A percentile compares a stretch with the other conserved stretches of the same genome.
These are phyloP conservation scores for Alternaria viburni DNA, from an alignment of 2,329 filamentous ascomycete genomes.

Conservation along the genomic window DNA sequence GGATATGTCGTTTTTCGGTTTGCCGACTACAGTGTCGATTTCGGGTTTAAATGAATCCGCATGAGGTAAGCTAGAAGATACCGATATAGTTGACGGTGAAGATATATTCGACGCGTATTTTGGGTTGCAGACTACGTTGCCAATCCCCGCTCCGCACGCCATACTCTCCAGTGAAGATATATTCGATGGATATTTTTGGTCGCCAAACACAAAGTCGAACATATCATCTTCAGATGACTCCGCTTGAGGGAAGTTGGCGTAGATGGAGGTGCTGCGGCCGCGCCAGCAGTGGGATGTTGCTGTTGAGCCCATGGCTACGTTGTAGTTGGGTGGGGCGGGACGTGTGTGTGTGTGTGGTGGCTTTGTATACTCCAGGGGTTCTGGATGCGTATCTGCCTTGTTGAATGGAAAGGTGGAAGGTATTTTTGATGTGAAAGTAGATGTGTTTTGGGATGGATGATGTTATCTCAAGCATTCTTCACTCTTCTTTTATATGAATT, in stretches of 20 bases:
- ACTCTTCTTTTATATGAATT: background rate
- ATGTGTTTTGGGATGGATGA: background rate
- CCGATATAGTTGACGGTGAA: too few relatives aligned
- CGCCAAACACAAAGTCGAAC: background rate
- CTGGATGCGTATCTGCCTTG: too few relatives aligned
- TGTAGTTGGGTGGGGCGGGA: background rate
- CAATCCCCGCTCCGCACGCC: background rate
- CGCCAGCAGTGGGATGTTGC: background rate
- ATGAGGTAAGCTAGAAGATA: too few relatives aligned
- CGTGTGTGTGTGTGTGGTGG: background rate
- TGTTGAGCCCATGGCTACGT: background rate
- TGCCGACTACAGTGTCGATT: fast-evolving
- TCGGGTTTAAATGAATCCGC: fast-evolving
- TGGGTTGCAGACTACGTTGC: background rate
- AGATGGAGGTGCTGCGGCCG: background rate
- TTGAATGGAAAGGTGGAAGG: too few relatives aligned
- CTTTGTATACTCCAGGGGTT: background rate
- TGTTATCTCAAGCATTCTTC: background rate
- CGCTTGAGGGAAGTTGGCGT: fast-evolving
- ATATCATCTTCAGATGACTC: background rate
- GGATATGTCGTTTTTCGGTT: background rate
- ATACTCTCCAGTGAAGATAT: background rate
- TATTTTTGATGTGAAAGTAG: too few relatives aligned
- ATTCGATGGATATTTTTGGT: background rate
- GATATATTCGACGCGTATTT: too few relatives aligned